Evolutionary conservation across 106 monocot genomes (phyloP), one percentile per base, ranked within the genome.

Genomic region (Phalaenopsis equestris): DNA sequence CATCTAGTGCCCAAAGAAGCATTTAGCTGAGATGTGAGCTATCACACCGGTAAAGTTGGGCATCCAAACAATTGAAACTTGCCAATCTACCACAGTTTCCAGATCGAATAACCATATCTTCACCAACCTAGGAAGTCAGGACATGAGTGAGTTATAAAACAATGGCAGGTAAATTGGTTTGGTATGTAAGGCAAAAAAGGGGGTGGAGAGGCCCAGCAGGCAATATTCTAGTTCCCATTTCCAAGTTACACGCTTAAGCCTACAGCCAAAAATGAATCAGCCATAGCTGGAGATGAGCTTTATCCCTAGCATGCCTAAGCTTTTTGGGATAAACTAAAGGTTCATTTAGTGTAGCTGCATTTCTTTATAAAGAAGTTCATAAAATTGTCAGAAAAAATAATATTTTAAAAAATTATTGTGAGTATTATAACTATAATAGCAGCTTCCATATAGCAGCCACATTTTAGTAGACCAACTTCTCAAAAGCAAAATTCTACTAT

Each of bases 11-110:
- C 39, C 65, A 36, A 6, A 56, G 23, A 79, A 79, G 24, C 42
- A 79, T 79, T 79, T 65, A 79, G 79, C 79, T 39, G 58, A 24
- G 41, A 30, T 43, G 45, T 79, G 41, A 58, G 65, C 23, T 21
- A 67, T 79, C 11, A 68, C 6, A 47, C 43, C 11, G 58, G 79
- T 36, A 17, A 68, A 48, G 46, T 47, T 68, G 67, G 12, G 43
- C 12, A 45, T 39, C 68, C 46, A 79, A 19, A 38, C 7, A n/a
- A 46, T 17, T 24, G 24, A 55, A 24, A 7, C 18, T 15, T 68
- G 19, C 37, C 30, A 23, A 9, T 30, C 23, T 67, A 0, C 68
- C 45, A 41, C 46, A 8, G 42, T 9, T n/a, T 45, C 43, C 43
- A 68, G 41, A 19, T 58, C 19, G 39, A 41, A 39, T 4, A 48